phyloP scores from a whole-genome alignment of 169 alveolate species.

The Prorocentrum cordatum region DNA sequence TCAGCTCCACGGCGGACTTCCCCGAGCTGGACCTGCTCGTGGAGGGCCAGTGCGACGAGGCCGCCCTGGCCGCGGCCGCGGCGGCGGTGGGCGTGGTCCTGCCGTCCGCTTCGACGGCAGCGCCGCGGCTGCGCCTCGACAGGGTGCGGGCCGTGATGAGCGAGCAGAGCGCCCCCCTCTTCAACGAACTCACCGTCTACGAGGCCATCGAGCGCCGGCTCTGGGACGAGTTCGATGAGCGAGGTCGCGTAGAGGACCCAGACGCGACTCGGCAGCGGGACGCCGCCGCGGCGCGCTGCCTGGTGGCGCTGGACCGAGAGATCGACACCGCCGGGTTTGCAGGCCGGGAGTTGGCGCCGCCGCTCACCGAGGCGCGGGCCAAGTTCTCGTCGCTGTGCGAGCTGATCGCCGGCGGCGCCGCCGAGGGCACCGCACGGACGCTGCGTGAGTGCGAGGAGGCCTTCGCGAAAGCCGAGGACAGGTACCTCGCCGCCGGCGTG shows the following conservation, averaged over 20 bases:
- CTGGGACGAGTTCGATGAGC: slow-evolving; percentile 55
- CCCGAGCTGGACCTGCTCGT: neutral
- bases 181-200: slow-evolving; percentile 26
- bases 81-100: neutral
- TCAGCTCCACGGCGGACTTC: neutral
- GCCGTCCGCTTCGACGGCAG: slow-evolving; percentile 16
- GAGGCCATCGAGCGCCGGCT: slow-evolving; percentile 34
- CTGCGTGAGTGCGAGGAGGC: neutral
- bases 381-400: slow-evolving; percentile 47
- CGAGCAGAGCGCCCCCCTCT: neutral
- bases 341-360: slow-evolving; percentile 26
- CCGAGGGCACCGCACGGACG: neutral
- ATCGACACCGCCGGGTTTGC: slow-evolving; percentile 30
- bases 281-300: slow-evolving; percentile 19
- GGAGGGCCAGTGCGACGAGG: neutral
- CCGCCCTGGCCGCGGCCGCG: neutral
- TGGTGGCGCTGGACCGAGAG: slow-evolving; percentile 26
- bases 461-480: slow-evolving; percentile 14
- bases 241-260: slow-evolving; percentile 4
- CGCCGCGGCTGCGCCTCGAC: neutral
- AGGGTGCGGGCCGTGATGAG: neutral
- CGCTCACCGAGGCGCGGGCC: slow-evolving; percentile 10
- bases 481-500: too few relatives aligned
- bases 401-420: slow-evolving; percentile 4
- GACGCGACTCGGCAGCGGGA: slow-evolving; percentile 40